A percentile compares a stretch with the other conserved stretches of the same genome.
Conservation (phyloP, 2,329 filamentous ascomycete genomes). For the Ophiobolus disseminans region DNA sequence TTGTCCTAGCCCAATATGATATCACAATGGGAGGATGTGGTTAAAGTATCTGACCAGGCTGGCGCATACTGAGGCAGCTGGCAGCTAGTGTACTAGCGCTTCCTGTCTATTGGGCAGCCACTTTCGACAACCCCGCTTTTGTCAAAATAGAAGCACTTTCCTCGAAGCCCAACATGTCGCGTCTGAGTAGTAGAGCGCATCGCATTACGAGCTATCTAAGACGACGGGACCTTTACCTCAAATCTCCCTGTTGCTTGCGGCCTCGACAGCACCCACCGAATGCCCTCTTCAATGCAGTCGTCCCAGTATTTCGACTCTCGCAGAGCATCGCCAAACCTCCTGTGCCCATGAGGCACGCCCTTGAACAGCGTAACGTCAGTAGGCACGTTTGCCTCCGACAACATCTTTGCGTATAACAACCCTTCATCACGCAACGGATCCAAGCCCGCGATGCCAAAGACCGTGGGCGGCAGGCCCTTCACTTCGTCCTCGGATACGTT, state of each 20-base stretch:
- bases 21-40: too few relatives aligned
- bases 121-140: too few relatives aligned
- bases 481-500: constrained; percentile 48
- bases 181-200: too few relatives aligned
- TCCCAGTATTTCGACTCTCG: constrained; percentile 54
- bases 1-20: too few relatives aligned
- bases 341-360: constrained; percentile 62
- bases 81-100: too few relatives aligned
- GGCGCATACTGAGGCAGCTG: too few relatives aligned
- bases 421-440: constrained; percentile 60
- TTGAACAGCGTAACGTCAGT: constrained; percentile 59
- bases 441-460: constrained; percentile 59
- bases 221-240: constrained; percentile 39
- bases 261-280: constrained; percentile 51
- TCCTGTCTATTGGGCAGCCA: too few relatives aligned
- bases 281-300: constrained; percentile 52
- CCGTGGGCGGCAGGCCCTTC: constrained; percentile 54
- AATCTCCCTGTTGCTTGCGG: constrained; percentile 44
- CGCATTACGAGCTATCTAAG: background rate
- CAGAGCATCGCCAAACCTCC: constrained; percentile 54
- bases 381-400: constrained; percentile 56
- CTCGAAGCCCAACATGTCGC: too few relatives aligned
- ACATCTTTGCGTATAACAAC: constrained; percentile 54
- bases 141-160: too few relatives aligned
- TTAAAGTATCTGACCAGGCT: too few relatives aligned